phyloP scores from a whole-genome alignment of 345 rosid genomes.

The Camelina neglecta region DNA sequence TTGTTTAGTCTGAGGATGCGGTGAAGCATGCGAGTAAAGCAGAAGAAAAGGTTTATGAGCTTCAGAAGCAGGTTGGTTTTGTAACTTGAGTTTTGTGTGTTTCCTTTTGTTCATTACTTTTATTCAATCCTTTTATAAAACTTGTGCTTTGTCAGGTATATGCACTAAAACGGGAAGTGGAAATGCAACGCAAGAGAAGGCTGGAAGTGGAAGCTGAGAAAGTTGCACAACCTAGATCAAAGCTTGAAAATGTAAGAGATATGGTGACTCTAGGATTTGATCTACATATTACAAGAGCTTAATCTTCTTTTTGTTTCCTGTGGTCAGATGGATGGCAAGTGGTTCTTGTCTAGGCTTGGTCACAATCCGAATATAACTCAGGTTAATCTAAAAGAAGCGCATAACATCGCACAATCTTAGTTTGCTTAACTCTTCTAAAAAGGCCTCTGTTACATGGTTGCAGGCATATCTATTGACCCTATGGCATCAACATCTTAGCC shows the following conservation, averaged over 20 bases:
- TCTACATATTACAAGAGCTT: slow-evolving; percentile 12
- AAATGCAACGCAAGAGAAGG: slow-evolving; percentile 47
- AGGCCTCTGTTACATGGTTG: neutral
- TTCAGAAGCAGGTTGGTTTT: slow-evolving; percentile 54
- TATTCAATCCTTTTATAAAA: neutral
- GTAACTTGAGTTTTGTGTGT: neutral
- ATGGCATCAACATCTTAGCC: slow-evolving; percentile 52
- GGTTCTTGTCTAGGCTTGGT: slow-evolving; percentile 46
- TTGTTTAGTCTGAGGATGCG: slow-evolving; percentile 29
- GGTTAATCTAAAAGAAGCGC: slow-evolving; percentile 34
- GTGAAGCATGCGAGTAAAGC: slow-evolving; percentile 33
- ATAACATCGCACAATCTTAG: neutral
- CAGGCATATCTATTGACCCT: slow-evolving; percentile 42
- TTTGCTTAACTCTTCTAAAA: neutral
- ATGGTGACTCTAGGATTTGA: slow-evolving; percentile 6
- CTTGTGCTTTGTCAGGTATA: slow-evolving; percentile 39
- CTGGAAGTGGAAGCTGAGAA: slow-evolving; percentile 45
- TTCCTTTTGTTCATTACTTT: slow-evolving; percentile 2
- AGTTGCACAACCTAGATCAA: slow-evolving; percentile 41
- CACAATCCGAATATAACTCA: slow-evolving; percentile 40
- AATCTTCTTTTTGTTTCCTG: neutral
- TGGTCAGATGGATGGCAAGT: slow-evolving; percentile 41
- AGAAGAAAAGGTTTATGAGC: slow-evolving; percentile 38
- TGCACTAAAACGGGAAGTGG: slow-evolving; percentile 44
- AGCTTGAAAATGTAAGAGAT: slow-evolving; percentile 44